phyloP scores from a whole-genome alignment of 768 basidiomycete genomes.

The Naganishia kalamii region DNA sequence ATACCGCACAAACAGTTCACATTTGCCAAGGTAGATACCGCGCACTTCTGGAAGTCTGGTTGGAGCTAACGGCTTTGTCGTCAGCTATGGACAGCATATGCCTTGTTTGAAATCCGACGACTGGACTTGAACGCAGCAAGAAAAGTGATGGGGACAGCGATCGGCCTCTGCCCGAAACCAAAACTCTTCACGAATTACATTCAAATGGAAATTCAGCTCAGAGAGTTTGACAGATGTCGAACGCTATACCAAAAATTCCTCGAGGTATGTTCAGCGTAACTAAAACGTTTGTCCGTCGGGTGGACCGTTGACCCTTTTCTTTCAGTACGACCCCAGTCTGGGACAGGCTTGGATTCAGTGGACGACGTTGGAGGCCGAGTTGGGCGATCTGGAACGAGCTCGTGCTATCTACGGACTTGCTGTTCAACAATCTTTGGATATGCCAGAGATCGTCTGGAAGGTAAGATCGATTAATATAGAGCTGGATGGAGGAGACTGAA shows the following conservation, averaged over 20 bases:
- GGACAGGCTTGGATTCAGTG: slow-evolving; percentile 93
- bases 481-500: too few species aligned
- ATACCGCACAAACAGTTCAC: slow-evolving; percentile 96
- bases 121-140: slow-evolving; percentile 76
- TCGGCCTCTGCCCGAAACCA: slow-evolving; percentile 95
- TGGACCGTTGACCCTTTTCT: not conserved
- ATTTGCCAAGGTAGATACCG: slow-evolving; percentile 66
- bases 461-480: slow-evolving; percentile 19
- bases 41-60: too few species aligned
- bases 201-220: slow-evolving; percentile 75
- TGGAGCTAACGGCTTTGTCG: slow-evolving; percentile 1
- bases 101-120: slow-evolving; percentile 81
- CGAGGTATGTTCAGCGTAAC: slow-evolving; percentile 55
- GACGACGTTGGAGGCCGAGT: slow-evolving; percentile 79
- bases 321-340: slow-evolving; percentile 81
- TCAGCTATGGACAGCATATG: slow-evolving; percentile 78
- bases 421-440: slow-evolving; percentile 76
- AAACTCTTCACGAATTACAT: slow-evolving; percentile 93
- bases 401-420: slow-evolving; percentile 93
- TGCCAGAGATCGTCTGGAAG: slow-evolving; percentile 67
- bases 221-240: slow-evolving; percentile 92
- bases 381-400: slow-evolving; percentile 80
- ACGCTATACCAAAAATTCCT: slow-evolving; percentile 89
- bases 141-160: slow-evolving; percentile 78
- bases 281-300: not conserved